Evolutionary conservation across 345 rosid genomes (phyloP).

Genomic region (Tarenaya hassleriana): DNA sequence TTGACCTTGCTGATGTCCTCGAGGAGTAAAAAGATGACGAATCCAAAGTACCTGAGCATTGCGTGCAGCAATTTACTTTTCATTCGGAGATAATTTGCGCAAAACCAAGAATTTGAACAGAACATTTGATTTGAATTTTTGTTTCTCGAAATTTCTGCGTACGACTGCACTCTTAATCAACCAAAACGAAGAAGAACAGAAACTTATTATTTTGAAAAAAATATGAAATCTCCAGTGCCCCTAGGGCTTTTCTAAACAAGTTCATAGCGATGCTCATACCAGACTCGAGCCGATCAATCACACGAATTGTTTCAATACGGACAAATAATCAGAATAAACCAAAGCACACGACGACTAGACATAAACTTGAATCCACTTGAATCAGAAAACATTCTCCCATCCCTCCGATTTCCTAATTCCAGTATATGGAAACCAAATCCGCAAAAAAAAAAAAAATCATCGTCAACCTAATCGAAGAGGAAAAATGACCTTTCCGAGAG

Average conservation of each 20-base stretch:
- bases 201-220: too few species aligned
- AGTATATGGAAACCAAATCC: conserved; percentile 8
- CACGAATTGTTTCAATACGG: background rate
- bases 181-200: background rate
- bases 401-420: too few species aligned
- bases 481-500: conserved; percentile 51
- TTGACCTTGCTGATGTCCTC: background rate
- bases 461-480: background rate
- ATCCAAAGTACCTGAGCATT: background rate
- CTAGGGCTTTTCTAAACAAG: too few species aligned
- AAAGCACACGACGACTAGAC: too few species aligned
- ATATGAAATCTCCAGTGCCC: too few species aligned
- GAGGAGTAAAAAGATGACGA: too few species aligned
- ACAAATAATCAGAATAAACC: background rate
- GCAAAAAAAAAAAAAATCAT: background rate
- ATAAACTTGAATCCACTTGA: background rate
- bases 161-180: background rate
- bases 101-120: conserved; percentile 1
- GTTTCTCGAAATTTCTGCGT: background rate
- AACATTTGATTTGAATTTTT: background rate
- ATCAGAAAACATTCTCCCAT: background rate
- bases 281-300: background rate
- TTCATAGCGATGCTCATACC: too few species aligned
- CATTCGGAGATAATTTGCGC: background rate
- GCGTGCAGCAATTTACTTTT: background rate